Evolutionary conservation across 2,329 filamentous ascomycete genomes (phyloP).

Genomic region (Paecilomyces variotii): DNA sequence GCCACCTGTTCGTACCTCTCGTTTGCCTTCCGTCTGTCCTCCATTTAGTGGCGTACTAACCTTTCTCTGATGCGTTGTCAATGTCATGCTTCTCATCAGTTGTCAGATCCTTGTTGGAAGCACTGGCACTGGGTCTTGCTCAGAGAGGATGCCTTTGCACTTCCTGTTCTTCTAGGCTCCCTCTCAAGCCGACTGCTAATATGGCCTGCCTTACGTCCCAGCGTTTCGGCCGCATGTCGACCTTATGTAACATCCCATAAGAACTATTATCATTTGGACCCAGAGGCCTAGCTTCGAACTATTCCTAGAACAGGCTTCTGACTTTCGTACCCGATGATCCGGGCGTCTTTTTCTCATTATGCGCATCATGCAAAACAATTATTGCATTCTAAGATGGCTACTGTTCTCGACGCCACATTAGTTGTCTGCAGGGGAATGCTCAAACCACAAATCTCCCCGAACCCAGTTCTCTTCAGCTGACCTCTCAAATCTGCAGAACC

Average conservation of each 20-base stretch:
- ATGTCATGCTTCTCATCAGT: background rate
- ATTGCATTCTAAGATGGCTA: background rate
- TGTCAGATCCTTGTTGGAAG: background rate
- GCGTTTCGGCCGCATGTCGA: background rate
- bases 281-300: background rate
- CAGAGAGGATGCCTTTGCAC: background rate
- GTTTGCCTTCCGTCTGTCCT: background rate
- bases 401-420: background rate
- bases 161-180: background rate
- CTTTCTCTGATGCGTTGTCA: background rate
- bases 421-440: slow-evolving; percentile 7
- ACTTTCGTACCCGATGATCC: background rate
- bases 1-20: background rate
- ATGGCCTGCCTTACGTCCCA: background rate
- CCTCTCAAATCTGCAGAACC: slow-evolving; percentile 32
- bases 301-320: background rate
- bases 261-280: background rate
- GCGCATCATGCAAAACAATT: background rate
- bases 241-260: background rate
- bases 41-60: background rate
- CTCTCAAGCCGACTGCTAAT: background rate
- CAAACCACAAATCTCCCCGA: slow-evolving; percentile 9
- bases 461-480: slow-evolving; percentile 34
- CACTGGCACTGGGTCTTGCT: background rate
- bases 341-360: background rate